These are phyloP conservation scores for Leccinum colubrinum DNA, from an alignment of 1,284 basidiomycete genomes.

Conservation along the genomic window DNA sequence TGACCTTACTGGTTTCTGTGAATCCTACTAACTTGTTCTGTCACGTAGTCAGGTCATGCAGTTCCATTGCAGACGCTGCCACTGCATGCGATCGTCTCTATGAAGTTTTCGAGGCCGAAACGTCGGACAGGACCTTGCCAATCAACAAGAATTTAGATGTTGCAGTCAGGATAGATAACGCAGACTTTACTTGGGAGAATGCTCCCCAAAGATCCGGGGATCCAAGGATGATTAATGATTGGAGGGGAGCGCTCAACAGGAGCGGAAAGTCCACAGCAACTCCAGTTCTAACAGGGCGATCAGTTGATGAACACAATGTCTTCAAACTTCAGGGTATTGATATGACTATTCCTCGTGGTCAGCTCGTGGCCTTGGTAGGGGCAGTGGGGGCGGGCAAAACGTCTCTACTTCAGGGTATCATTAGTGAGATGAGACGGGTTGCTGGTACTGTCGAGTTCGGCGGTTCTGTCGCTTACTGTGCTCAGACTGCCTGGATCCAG, in stretches of 20 bases:
- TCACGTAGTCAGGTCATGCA: conserved; percentile 65
- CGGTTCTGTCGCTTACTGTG: too few relatives aligned
- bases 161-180: conserved; percentile 66
- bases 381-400: too few relatives aligned
- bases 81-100: conserved; percentile 71
- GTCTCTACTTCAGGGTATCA: too few relatives aligned
- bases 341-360: too few relatives aligned
- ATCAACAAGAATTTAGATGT: conserved; percentile 50
- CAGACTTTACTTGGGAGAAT: conserved; percentile 82
- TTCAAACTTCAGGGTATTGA: too few relatives aligned
- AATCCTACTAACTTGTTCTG: not conserved
- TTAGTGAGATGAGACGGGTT: too few relatives aligned
- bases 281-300: not conserved
- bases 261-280: not conserved
- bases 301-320: not conserved
- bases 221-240: conserved; percentile 25
- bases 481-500: too few relatives aligned
- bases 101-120: conserved; percentile 78
- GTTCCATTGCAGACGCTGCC: conserved; percentile 73
- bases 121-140: conserved; percentile 53
- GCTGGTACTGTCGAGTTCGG: too few relatives aligned
- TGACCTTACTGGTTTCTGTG: conserved; percentile 47
- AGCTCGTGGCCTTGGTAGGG: too few relatives aligned
- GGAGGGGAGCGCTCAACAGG: not conserved
- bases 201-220: conserved; percentile 48